A percentile compares a stretch with the other conserved stretches of the same genome.
Evolutionary conservation across 352 stramenopile genomes (phyloP).

Genomic region (Globisporangium radiosum): DNA sequence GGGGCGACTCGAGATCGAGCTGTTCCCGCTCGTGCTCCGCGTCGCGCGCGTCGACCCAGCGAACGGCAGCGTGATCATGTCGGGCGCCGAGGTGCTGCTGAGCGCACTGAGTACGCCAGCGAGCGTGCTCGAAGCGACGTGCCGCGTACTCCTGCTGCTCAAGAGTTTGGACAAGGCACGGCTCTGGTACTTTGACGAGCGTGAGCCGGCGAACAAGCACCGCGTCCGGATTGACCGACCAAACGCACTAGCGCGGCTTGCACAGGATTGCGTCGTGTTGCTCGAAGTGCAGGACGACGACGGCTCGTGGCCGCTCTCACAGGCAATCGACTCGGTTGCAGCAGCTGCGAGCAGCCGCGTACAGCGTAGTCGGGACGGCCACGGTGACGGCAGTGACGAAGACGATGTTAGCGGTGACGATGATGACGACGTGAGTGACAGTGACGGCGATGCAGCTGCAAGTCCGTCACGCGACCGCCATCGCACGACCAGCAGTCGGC

Average conservation of each 20-base stretch:
- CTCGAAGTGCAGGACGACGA: constrained; percentile 82
- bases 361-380: constrained; percentile 20
- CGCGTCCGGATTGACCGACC: constrained; percentile 39
- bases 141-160: constrained; percentile 59
- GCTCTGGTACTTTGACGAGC: constrained; percentile 81
- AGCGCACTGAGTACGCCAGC: constrained; percentile 55
- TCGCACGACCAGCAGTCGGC: constrained; percentile 3
- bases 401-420: constrained; percentile 10
- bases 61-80: constrained; percentile 67
- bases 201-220: constrained; percentile 60
- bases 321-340: constrained; percentile 36
- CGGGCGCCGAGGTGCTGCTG: constrained; percentile 73
- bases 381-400: neutral
- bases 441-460: neutral
- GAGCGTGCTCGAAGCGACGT: constrained; percentile 61
- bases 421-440: constrained; percentile 15
- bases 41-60: constrained; percentile 63
- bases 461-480: constrained; percentile 2
- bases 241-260: constrained; percentile 49
- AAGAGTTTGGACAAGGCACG: constrained; percentile 69
- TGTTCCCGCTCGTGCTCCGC: constrained; percentile 76
- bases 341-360: neutral
- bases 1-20: constrained; percentile 46
- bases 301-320: constrained; percentile 78
- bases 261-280: constrained; percentile 71